Evolutionary conservation across 1,284 basidiomycete genomes (phyloP).

Genomic region (Gomphus bonarii): DNA sequence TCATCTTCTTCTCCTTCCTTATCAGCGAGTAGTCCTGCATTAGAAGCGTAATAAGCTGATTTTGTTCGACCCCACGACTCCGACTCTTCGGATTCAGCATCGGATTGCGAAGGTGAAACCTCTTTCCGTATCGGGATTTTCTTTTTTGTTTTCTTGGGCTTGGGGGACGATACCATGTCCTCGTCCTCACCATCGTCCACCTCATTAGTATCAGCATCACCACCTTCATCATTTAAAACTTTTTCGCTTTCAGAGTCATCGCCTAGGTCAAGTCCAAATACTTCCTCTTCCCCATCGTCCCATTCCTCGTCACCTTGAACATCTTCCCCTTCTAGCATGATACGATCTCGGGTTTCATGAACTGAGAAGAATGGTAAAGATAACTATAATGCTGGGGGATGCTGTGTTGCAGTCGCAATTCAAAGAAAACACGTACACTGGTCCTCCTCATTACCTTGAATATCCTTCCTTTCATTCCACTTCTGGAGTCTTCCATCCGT

Average conservation of each 20-base stretch:
- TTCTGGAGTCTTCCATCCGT: conserved; percentile 39
- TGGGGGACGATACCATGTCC: conserved; percentile 11
- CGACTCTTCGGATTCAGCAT: conserved; percentile 30
- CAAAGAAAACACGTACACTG: conserved; percentile 40
- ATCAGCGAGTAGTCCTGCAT: conserved; percentile 51
- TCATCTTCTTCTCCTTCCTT: conserved; percentile 61
- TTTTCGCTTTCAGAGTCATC: conserved; percentile 40
- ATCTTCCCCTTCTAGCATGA: conserved; percentile 58
- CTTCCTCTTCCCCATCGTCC: conserved; percentile 56
- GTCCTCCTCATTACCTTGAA: conserved; percentile 68
- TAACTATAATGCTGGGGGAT: background rate
- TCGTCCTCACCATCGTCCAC: conserved; percentile 12
- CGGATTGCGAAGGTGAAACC: conserved; percentile 11
- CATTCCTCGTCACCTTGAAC: conserved; percentile 27
- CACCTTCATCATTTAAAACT: conserved; percentile 28
- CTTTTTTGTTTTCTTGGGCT: conserved; percentile 9
- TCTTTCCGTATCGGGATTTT: conserved; percentile 5
- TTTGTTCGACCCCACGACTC: conserved; percentile 76
- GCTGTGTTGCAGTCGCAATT: background rate
- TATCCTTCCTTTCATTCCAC: conserved; percentile 56
- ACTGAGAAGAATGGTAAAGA: conserved; percentile 29
- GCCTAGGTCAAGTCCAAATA: conserved; percentile 36
- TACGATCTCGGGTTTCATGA: conserved; percentile 63
- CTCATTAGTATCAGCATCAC: conserved; percentile 24
- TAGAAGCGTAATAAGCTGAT: conserved; percentile 77